A percentile compares a stretch with the other conserved stretches of the same genome.
Conservation (phyloP, 768 basidiomycete species). For the Lentinula sp. region DNA sequence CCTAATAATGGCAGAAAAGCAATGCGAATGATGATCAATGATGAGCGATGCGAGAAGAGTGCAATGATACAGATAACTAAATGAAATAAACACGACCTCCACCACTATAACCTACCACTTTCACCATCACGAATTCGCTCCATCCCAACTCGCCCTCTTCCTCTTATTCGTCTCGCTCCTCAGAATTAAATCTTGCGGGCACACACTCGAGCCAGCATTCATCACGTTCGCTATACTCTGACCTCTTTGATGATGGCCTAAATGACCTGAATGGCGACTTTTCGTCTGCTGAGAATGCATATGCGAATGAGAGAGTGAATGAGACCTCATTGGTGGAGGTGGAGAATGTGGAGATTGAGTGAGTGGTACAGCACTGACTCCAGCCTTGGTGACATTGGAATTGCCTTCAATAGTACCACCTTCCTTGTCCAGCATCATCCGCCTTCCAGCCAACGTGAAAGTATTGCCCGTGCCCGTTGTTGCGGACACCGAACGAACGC, state of each 20-base stretch:
- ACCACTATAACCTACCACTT: background rate
- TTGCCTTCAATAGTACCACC: background rate
- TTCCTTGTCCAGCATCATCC: background rate
- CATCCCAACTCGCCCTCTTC: slow-evolving; percentile 43
- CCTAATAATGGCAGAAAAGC: too few relatives aligned
- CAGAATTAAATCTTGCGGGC: slow-evolving; percentile 33
- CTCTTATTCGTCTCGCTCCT: slow-evolving; percentile 34
- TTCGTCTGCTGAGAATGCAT: background rate
- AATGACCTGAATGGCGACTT: background rate
- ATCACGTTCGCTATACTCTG: slow-evolving; percentile 27
- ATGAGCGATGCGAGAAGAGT: too few relatives aligned
- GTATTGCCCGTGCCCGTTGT: background rate
- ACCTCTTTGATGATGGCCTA: slow-evolving; percentile 38
- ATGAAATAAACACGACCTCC: background rate
- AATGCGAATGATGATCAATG: too few relatives aligned
- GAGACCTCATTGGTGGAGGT: background rate
- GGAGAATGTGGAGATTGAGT: background rate
- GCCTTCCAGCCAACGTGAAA: background rate
- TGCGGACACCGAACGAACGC: background rate
- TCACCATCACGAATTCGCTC: slow-evolving; percentile 14
- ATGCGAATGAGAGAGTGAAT: background rate
- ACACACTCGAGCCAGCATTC: slow-evolving; percentile 13
- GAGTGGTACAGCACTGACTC: background rate
- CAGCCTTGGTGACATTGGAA: background rate
- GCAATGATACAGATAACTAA: too few relatives aligned